phyloP scores from a whole-genome alignment of 257 asterid genomes.

The Primulina huaijiensis region DNA sequence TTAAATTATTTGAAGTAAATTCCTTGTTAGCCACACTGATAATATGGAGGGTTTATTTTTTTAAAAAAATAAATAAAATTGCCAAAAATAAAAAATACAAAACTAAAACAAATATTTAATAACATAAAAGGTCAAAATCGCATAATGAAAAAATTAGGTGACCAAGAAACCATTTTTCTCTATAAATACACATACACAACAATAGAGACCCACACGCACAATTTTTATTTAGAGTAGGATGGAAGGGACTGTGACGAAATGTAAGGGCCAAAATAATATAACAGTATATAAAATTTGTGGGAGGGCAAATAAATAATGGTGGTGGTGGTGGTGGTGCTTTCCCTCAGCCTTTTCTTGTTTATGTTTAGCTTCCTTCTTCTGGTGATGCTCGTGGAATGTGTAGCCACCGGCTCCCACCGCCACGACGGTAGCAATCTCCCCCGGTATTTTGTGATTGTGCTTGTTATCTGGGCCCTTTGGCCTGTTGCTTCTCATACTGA shows the following conservation, averaged over 20 bases:
- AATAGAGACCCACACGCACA: neutral
- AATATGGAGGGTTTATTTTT: too few species aligned
- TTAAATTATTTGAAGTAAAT: too few species aligned
- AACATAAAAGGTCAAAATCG: too few species aligned
- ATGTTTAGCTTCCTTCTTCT: slow-evolving; percentile 55
- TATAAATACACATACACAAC: neutral
- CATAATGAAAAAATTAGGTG: too few species aligned
- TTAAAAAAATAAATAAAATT: too few species aligned
- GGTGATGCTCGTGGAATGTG: slow-evolving; percentile 70
- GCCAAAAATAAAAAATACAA: too few species aligned
- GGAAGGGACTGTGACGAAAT: too few species aligned
- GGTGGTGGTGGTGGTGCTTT: slow-evolving; percentile 50
- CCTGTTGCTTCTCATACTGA: slow-evolving; percentile 71
- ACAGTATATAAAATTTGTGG: too few species aligned
- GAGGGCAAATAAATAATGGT: slow-evolving; percentile 22
- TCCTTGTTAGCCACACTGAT: too few species aligned
- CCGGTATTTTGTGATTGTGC: slow-evolving; percentile 57
- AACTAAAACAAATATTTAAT: too few species aligned
- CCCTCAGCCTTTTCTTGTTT: slow-evolving; percentile 53
- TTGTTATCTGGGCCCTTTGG: slow-evolving; percentile 62
- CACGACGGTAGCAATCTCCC: slow-evolving; percentile 44
- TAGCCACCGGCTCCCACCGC: slow-evolving; percentile 66
- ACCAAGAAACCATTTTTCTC: too few species aligned
- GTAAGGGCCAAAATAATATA: neutral
- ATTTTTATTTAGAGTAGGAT: neutral